Evolutionary conservation across 768 basidiomycete genomes (phyloP).

Genomic region (Russula sp.): DNA sequence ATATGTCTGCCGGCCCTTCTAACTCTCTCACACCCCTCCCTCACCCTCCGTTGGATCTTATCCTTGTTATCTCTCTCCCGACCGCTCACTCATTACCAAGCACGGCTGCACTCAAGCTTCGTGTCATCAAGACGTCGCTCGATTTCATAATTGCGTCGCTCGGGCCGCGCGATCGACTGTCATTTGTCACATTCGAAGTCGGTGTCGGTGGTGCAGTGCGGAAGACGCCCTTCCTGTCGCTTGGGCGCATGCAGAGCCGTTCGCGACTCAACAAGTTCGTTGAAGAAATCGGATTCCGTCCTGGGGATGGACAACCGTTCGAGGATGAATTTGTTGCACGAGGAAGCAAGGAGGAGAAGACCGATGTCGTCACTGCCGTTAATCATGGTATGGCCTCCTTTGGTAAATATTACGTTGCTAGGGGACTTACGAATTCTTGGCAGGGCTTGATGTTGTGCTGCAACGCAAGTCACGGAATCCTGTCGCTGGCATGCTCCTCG

Average conservation of each 20-base stretch:
- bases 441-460: constrained; percentile 72
- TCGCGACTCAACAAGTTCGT: constrained; percentile 71
- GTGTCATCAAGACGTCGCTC: constrained; percentile 83
- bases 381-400: constrained; percentile 65
- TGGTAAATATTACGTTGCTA: neutral
- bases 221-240: constrained; percentile 87
- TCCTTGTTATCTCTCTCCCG: constrained; percentile 86
- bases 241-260: constrained; percentile 64
- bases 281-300: constrained; percentile 52
- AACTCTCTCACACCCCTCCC: constrained; percentile 76
- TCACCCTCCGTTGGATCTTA: constrained; percentile 87
- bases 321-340: constrained; percentile 57
- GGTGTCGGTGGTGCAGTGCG: constrained; percentile 76
- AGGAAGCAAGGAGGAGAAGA: constrained; percentile 84
- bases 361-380: constrained; percentile 97
- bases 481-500: constrained; percentile 84
- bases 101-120: constrained; percentile 79
- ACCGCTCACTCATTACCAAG: constrained; percentile 63
- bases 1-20: constrained; percentile 66
- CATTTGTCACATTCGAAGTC: constrained; percentile 89
- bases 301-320: constrained; percentile 29
- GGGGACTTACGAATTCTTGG: neutral
- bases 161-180: constrained; percentile 72
- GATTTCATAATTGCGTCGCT: constrained; percentile 80
- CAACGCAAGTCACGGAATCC: constrained; percentile 92